Evolutionary conservation across 352 stramenopile genomes (phyloP).

Genomic region (Poterioochromonas sp.): DNA sequence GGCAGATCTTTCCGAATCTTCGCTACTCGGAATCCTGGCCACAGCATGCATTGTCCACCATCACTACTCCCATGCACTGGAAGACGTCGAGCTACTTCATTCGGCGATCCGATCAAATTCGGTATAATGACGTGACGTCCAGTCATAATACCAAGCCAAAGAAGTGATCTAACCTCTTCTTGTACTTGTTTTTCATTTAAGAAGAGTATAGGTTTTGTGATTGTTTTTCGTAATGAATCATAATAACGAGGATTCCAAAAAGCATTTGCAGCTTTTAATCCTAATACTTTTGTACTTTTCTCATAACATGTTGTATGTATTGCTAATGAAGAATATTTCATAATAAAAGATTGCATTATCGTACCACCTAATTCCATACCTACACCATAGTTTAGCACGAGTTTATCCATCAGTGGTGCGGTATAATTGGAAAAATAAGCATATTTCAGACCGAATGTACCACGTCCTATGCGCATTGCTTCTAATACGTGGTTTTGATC

Average conservation of each 20-base stretch:
- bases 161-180: neutral
- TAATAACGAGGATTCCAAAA: slow-evolving; percentile 28
- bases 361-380: neutral
- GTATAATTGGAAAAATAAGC: neutral
- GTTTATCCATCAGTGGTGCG: slow-evolving; percentile 4
- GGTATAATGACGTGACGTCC: neutral
- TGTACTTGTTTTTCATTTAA: neutral
- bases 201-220: slow-evolving; percentile 7
- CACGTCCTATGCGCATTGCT: neutral
- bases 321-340: neutral
- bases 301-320: slow-evolving; percentile 28
- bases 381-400: neutral
- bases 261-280: neutral
- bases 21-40: slow-evolving; percentile 9
- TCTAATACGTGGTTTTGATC: slow-evolving; percentile 13
- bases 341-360: neutral
- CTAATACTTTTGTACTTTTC: slow-evolving; percentile 3
- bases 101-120: neutral
- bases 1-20: neutral
- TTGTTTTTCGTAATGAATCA: neutral
- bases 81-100: too few species aligned
- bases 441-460: neutral
- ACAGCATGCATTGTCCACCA: neutral
- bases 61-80: neutral
- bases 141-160: neutral